A percentile compares a stretch with the other conserved stretches of the same genome.
Conservation (phyloP, 2,329 filamentous ascomycete species). For the Pyrenochaeta sp. region DNA sequence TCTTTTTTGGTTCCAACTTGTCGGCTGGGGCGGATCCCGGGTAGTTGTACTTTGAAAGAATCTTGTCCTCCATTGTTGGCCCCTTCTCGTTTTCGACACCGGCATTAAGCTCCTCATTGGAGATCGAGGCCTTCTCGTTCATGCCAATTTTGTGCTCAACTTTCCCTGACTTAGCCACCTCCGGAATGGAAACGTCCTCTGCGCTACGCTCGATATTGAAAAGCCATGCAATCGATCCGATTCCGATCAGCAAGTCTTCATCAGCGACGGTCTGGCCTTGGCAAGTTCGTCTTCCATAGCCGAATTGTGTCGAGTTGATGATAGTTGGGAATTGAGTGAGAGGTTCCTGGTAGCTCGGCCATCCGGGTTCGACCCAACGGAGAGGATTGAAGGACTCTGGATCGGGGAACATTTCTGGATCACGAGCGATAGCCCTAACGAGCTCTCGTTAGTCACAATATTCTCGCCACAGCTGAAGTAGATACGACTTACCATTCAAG, state of each 20-base stretch:
- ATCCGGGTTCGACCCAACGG: slow-evolving; percentile 67
- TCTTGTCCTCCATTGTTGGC: slow-evolving; percentile 32
- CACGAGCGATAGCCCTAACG: slow-evolving; percentile 61
- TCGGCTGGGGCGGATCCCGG: slow-evolving; percentile 26
- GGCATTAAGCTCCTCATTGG: slow-evolving; percentile 47
- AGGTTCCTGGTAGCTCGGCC: slow-evolving; percentile 63
- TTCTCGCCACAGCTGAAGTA: not conserved
- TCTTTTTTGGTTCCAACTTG: slow-evolving; percentile 8
- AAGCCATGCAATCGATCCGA: slow-evolving; percentile 57
- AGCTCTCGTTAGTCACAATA: slow-evolving; percentile 16
- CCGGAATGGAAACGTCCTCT: slow-evolving; percentile 17
- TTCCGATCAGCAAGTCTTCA: slow-evolving; percentile 52
- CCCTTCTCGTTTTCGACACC: slow-evolving; percentile 26
- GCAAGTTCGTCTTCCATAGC: slow-evolving; percentile 61
- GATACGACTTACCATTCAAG: slow-evolving; percentile 52
- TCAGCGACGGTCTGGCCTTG: slow-evolving; percentile 55
- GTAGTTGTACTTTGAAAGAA: slow-evolving; percentile 37
- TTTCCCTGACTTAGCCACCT: slow-evolving; percentile 18
- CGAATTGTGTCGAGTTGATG: slow-evolving; percentile 63
- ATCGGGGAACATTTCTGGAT: slow-evolving; percentile 63
- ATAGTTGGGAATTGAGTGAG: slow-evolving; percentile 62
- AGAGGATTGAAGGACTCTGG: slow-evolving; percentile 73
- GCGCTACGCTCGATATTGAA: slow-evolving; percentile 49
- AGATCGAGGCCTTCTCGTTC: slow-evolving; percentile 47
- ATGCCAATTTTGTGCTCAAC: slow-evolving; percentile 25